These are phyloP conservation scores for Olyra latifolia DNA, from an alignment of 176 grass and related monocot species.

Conservation along the genomic window DNA sequence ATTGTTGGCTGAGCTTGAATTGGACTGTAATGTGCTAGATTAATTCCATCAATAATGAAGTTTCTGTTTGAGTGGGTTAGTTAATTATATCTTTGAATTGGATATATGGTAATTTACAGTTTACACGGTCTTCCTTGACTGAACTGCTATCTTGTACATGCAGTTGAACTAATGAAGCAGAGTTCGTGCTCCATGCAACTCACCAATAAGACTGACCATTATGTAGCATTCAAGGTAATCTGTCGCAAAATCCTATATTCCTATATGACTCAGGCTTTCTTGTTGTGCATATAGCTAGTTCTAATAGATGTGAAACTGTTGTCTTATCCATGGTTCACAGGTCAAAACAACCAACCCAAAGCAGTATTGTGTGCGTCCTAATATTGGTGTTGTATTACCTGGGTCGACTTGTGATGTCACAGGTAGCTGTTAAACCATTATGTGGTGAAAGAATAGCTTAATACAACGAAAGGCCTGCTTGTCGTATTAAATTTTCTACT, in stretches of 20 bases:
- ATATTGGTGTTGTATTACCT: conserved; percentile 80
- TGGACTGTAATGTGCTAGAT: not conserved
- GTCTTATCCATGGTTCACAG: conserved; percentile 30
- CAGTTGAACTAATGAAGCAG: conserved; percentile 95
- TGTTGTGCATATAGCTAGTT: not conserved
- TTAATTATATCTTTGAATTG: not conserved
- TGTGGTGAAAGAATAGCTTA: not conserved
- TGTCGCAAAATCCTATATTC: not conserved
- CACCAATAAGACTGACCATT: conserved; percentile 92
- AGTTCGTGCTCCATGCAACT: conserved; percentile 93
- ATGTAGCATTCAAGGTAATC: conserved; percentile 93
- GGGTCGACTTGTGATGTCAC: conserved; percentile 81
- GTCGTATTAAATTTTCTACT: not conserved
- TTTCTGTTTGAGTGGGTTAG: not conserved
- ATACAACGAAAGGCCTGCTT: conserved; percentile 11
- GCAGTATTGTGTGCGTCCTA: conserved; percentile 95
- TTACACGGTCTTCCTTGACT: not conserved
- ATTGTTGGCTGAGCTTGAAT: not conserved
- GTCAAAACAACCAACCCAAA: conserved; percentile 99
- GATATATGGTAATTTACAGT: not conserved
- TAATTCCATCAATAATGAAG: not conserved
- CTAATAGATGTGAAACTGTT: conserved; percentile 2
- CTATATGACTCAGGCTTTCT: not conserved
- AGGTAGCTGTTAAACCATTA: conserved; percentile 48
- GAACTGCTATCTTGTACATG: conserved; percentile 13